Percentiles rank a stretch among this genome's conserved stretches.
These are phyloP conservation scores for Amylostereum chailletii DNA, from an alignment of 1,284 basidiomycete species.

Conservation along the genomic window DNA sequence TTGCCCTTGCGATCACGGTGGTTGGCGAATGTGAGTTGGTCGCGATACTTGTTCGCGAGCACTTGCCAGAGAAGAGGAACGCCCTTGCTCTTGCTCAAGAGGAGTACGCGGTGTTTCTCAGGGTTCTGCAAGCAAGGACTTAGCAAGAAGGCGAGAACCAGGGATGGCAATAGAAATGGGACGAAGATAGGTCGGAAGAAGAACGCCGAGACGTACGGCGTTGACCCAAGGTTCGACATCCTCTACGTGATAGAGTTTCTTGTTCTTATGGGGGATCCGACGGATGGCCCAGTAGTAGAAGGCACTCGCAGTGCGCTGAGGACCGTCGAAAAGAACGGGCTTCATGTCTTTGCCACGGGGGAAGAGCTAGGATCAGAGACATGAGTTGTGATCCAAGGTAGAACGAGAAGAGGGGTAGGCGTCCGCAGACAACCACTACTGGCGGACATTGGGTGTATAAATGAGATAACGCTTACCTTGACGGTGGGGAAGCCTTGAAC, in stretches of 20 bases:
- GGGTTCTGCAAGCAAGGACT: constrained; percentile 29
- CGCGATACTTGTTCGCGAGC: constrained; percentile 66
- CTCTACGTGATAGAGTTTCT: constrained; percentile 53
- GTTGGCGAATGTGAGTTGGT: constrained; percentile 58
- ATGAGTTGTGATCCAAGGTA: not conserved
- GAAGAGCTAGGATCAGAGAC: constrained; percentile 43
- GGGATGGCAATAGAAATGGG: not conserved
- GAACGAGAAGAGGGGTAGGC: not conserved
- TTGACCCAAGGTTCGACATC: constrained; percentile 57
- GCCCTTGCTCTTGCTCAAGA: constrained; percentile 69
- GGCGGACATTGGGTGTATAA: not conserved
- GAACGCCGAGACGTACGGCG: constrained; percentile 32
- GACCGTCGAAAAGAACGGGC: constrained; percentile 62
- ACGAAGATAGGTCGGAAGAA: not conserved
- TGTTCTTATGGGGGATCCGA: constrained; percentile 61
- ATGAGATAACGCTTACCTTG: constrained; percentile 42
- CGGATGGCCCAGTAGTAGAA: constrained; percentile 74
- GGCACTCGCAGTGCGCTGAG: constrained; percentile 64
- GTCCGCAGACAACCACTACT: not conserved
- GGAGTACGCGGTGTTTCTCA: constrained; percentile 56
- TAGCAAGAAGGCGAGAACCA: not conserved
- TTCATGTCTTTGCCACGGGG: constrained; percentile 61
- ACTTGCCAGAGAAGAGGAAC: constrained; percentile 84
- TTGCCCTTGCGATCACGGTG: constrained; percentile 62
- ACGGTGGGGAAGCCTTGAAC: constrained; percentile 91